These are phyloP conservation scores for Lotus japonicus DNA, from an alignment of 306 rosid species.

Conservation along the genomic window DNA sequence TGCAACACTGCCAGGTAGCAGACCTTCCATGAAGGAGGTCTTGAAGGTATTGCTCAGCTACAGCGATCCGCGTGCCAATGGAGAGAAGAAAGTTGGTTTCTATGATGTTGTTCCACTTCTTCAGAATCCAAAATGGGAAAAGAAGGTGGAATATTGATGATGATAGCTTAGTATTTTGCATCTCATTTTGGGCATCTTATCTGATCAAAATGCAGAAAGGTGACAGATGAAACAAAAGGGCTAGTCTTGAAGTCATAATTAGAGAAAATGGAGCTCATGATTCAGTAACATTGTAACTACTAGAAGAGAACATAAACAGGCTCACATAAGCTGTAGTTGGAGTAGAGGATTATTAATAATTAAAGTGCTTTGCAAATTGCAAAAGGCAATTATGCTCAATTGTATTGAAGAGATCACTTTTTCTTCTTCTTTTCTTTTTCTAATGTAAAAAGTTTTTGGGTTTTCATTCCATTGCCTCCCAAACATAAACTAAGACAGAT, in stretches of 20 bases:
- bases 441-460: neutral
- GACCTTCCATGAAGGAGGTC: conserved; percentile 77
- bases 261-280: neutral
- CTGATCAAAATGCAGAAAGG: neutral
- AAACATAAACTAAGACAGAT: too few relatives aligned
- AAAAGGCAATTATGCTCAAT: neutral
- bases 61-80: neutral
- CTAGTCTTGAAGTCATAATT: neutral
- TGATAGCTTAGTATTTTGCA: neutral
- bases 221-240: neutral
- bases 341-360: neutral
- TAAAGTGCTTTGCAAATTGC: neutral
- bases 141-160: conserved; percentile 19
- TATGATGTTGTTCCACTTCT: conserved; percentile 46
- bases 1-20: conserved; percentile 26
- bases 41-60: conserved; percentile 35
- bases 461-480: neutral
- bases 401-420: neutral
- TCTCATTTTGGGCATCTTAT: neutral
- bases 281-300: neutral
- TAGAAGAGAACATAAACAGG: neutral
- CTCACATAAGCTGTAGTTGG: neutral
- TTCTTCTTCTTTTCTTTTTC: neutral
- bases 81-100: conserved; percentile 20
- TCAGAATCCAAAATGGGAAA: conserved; percentile 35